Base-by-base conservation (phyloP, 2,329 filamentous ascomycete genomes). In the Aphanocladium album region DNA sequence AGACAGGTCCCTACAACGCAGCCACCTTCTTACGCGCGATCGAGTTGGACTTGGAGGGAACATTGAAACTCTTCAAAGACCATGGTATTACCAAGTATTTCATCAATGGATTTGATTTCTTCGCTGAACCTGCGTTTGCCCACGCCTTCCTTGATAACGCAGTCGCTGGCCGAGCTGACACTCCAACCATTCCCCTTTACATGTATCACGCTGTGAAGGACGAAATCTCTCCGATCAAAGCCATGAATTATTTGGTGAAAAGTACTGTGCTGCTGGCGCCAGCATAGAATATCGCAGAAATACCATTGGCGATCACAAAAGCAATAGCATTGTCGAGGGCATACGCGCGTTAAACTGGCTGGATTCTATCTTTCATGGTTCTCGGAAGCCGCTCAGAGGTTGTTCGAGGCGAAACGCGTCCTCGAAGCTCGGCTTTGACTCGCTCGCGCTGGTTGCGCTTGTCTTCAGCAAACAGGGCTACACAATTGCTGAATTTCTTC, bases 61-160 rank as follows among this genome's bases (percentile, higher is more conserved):
- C 53, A 19, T 11, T 21, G 12, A 1, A n/a, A 2, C 37, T 59
- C 2, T 62, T 53, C n/a, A 17, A 41, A 17, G 41, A 43, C 23
- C 57, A 62, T 8, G 52, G 57, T 21, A 27, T 62, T 17, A 39
- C 43, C 8, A 33, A 62, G 17, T 61, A 61, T 54, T 57, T 61
- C 45, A 39, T 56, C 35, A 5, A 47, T 5, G 60, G 60, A 1
- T 61, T 61, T 30, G 46, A 47, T 37, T 47, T 57, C 27, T 8
- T 60, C 6, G 9, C 14, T 4, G 43, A 57, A 16, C 54, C 54
- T 7, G 54, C 41, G 17, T 47, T 57, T 17, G 19, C 21, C 27
- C 41, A 14, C 19, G 43, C 43, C 14, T 57, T 57, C 14, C 43
- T 37, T 25, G 54, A 49, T 27, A 43, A 57, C n/a, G 37, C 54